Conservation (phyloP, 129 eudicot species). For the Erigeron canadensis region DNA sequence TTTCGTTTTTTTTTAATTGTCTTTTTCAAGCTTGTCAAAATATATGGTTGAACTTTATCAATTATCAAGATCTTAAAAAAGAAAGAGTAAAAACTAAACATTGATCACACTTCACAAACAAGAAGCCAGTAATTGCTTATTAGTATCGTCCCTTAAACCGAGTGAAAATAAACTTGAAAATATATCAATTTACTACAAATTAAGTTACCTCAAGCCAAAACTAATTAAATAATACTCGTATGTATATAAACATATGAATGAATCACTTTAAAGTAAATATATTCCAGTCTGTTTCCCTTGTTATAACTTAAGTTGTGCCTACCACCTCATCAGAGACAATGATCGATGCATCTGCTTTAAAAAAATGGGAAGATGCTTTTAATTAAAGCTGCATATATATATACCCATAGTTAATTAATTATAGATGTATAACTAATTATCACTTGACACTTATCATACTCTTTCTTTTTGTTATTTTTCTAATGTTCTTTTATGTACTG, state of each 20-base stretch:
- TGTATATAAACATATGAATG: not conserved
- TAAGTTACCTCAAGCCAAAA: not conserved
- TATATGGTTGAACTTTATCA: not conserved
- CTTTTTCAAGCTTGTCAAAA: not conserved
- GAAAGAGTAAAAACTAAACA: no score
- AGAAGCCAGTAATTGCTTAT: no score
- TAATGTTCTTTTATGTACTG: slow-evolving; percentile 19
- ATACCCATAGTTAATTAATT: slow-evolving; percentile 23
- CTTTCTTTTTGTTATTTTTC: slow-evolving; percentile 15
- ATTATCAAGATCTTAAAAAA: no score
- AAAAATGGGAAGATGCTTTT: slow-evolving; percentile 12
- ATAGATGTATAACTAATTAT: no score
- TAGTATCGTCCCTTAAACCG: no score
- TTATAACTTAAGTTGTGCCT: slow-evolving; percentile 8
- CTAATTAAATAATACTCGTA: no score
- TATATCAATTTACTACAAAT: no score
- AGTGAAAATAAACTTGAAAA: no score
- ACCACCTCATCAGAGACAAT: slow-evolving; percentile 40
- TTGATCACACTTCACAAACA: no score
- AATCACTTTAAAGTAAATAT: not conserved
- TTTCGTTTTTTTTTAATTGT: not conserved
- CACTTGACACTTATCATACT: slow-evolving; percentile 24
- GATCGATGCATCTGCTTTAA: slow-evolving; percentile 13
- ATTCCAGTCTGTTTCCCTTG: slow-evolving; percentile 4
- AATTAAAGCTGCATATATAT: slow-evolving; percentile 40